These are phyloP conservation scores for Russula griseocarnosa DNA, from an alignment of 768 basidiomycete genomes.

Conservation along the genomic window DNA sequence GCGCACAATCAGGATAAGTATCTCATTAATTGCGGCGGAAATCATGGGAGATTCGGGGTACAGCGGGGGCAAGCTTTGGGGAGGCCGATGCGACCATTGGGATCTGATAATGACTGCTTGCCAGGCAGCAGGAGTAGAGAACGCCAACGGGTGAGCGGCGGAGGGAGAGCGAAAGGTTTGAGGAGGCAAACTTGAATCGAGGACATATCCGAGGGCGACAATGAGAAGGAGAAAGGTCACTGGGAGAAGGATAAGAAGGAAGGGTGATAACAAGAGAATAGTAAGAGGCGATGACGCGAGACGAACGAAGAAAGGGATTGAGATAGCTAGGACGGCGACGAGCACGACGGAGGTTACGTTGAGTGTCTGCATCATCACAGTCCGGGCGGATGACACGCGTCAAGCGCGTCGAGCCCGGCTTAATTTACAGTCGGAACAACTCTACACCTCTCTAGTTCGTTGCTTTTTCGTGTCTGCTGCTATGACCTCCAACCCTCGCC, in stretches of 20 bases:
- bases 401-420: too few relatives aligned
- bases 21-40: slow-evolving; percentile 70
- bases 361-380: slow-evolving; percentile 19
- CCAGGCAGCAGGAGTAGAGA: slow-evolving; percentile 94
- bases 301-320: slow-evolving; percentile 52
- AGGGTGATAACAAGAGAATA: slow-evolving; percentile 60
- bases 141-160: slow-evolving; percentile 71
- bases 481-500: slow-evolving; percentile 26
- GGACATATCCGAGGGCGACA: slow-evolving; percentile 53
- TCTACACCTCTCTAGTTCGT: background rate
- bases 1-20: slow-evolving; percentile 74
- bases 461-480: background rate
- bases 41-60: slow-evolving; percentile 60
- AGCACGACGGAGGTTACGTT: slow-evolving; percentile 45
- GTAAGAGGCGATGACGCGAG: slow-evolving; percentile 62
- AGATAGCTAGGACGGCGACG: slow-evolving; percentile 54
- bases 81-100: slow-evolving; percentile 78
- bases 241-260: slow-evolving; percentile 54
- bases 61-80: slow-evolving; percentile 63
- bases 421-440: background rate
- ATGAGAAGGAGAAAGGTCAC: slow-evolving; percentile 36
- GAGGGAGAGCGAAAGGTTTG: slow-evolving; percentile 42
- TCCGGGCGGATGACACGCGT: background rate
- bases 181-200: slow-evolving; percentile 46
- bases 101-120: slow-evolving; percentile 83